phyloP scores from a whole-genome alignment of 1,284 basidiomycete genomes.

The Puccinia polysora region DNA sequence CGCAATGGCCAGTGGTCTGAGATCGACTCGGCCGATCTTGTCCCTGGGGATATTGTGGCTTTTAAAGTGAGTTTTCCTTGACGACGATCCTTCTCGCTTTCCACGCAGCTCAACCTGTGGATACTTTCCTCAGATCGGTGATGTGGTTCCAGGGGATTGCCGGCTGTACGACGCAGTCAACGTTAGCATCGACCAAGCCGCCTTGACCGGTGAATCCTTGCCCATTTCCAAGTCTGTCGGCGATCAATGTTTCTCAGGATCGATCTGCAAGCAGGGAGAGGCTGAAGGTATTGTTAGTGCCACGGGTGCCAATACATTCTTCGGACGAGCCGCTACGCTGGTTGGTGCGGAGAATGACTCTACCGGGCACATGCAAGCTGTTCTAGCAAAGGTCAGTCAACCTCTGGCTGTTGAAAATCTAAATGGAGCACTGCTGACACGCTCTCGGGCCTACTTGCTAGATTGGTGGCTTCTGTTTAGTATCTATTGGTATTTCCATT shows the following conservation, averaged over 20 bases:
- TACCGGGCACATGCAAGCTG: slow-evolving; percentile 75
- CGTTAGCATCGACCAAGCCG: slow-evolving; percentile 73
- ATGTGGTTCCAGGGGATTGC: slow-evolving; percentile 35
- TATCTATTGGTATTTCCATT: slow-evolving; percentile 63
- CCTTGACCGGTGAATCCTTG: slow-evolving; percentile 90
- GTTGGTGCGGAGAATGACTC: slow-evolving; percentile 96
- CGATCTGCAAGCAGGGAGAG: slow-evolving; percentile 94
- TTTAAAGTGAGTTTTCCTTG: slow-evolving; percentile 82
- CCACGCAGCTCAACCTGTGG: too few species aligned
- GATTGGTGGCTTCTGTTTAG: slow-evolving; percentile 90
- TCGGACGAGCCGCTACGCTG: slow-evolving; percentile 73
- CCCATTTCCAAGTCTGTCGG: slow-evolving; percentile 75
- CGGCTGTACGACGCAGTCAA: slow-evolving; percentile 39
- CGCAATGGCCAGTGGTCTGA: slow-evolving; percentile 77
- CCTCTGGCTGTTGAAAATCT: slow-evolving; percentile 53
- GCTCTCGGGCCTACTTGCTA: slow-evolving; percentile 65
- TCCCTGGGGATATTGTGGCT: slow-evolving; percentile 86
- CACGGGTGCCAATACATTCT: slow-evolving; percentile 68
- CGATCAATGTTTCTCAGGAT: slow-evolving; percentile 63
- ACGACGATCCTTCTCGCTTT: not conserved
- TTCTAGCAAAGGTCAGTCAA: slow-evolving; percentile 22
- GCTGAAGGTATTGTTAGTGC: slow-evolving; percentile 96
- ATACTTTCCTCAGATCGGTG: slow-evolving; percentile 50
- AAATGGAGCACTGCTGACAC: slow-evolving; percentile 53
- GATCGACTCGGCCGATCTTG: slow-evolving; percentile 72